Conservation (phyloP, 78 protist genomes). For the Dictyostelium intermedium region DNA sequence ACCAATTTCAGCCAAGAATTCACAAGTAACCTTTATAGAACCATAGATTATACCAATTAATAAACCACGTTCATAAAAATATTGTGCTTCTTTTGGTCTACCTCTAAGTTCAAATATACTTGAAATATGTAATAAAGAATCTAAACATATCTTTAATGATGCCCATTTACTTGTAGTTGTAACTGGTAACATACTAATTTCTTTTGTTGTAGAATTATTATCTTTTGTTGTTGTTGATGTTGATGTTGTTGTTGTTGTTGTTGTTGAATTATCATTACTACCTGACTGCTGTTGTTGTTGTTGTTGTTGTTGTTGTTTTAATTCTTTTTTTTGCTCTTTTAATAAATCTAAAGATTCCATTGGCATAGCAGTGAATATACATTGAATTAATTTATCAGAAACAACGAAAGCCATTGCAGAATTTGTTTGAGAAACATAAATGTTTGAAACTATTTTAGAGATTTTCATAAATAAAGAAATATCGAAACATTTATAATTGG, state of each 20-base stretch:
- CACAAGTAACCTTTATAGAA: slow-evolving; percentile 60
- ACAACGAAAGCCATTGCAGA: slow-evolving; percentile 44
- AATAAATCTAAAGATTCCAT: slow-evolving; percentile 28
- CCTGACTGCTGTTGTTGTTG: background rate
- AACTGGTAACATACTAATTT: background rate
- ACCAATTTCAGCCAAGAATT: slow-evolving; percentile 60
- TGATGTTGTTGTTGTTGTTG: background rate
- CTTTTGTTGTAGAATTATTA: background rate
- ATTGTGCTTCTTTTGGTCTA: slow-evolving; percentile 64
- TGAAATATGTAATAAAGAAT: slow-evolving; percentile 58
- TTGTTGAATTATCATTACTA: background rate
- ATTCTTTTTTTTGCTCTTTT: background rate
- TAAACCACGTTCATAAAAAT: slow-evolving; percentile 63
- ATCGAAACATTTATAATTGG: background rate
- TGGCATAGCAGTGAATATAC: slow-evolving; percentile 38
- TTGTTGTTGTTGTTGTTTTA: background rate
- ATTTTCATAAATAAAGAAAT: slow-evolving; percentile 11
- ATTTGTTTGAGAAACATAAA: slow-evolving; percentile 19
- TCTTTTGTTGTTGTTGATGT: background rate
- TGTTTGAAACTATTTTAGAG: slow-evolving; percentile 13
- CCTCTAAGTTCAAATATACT: slow-evolving; percentile 67
- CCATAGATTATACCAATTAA: slow-evolving; percentile 66
- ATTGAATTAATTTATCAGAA: slow-evolving; percentile 28
- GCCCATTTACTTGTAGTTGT: slow-evolving; percentile 44
- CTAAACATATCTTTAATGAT: slow-evolving; percentile 25